Evolutionary conservation across 306 rosid species (phyloP), one percentile per base, ranked within the genome.

Genomic region (Prunus davidiana): DNA sequence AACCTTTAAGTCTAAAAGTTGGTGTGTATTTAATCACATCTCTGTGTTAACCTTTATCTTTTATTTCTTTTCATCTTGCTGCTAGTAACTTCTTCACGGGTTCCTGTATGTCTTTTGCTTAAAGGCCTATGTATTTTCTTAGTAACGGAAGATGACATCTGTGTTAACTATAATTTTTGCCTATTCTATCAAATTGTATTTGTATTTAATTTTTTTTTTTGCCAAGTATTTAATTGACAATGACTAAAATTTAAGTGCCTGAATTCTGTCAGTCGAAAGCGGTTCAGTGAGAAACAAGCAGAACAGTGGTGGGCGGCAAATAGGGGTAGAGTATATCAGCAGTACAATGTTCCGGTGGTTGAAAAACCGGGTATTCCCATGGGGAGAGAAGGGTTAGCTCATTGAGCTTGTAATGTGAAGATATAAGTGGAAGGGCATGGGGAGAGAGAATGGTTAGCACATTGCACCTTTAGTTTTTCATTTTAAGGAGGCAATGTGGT

Each of bases 301-400:
- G 97, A 91, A 80, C 91, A 85, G 76, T 89, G 95, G 93, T 91
- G 97, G 97, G 85, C 93, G 4, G 91, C 77, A 80, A 91, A 91
- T 75, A 86, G 93, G 2, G 72, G 82, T 30, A 86, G 93, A 73
- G 97, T 91, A 27, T 86, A 89, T 32, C 90, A 88, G 76, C 86
- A 84, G 64, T 91, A 89, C 78, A 85, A 89, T 22, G 95, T 88
- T 62, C 93, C 86, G 47, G 79, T 84, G 84, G 75, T 76, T 38
- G 93, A 89, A 86, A 89, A 89, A 82, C 88, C 91, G 5, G 62
- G 70, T 79, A 73, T 89, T 75, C 91, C 89, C 47, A 70, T 78
- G 52, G 96, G 93, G 63, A 85, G 89, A 71, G 96, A 90, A 72
- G 94, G 84, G 67, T 81, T 90, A 78, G 80, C 85, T 80, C 92